Percentiles rank a stretch among this genome's conserved stretches.
Conservation (phyloP, 2,329 filamentous ascomycete species). For the Penicillium sp. region DNA sequence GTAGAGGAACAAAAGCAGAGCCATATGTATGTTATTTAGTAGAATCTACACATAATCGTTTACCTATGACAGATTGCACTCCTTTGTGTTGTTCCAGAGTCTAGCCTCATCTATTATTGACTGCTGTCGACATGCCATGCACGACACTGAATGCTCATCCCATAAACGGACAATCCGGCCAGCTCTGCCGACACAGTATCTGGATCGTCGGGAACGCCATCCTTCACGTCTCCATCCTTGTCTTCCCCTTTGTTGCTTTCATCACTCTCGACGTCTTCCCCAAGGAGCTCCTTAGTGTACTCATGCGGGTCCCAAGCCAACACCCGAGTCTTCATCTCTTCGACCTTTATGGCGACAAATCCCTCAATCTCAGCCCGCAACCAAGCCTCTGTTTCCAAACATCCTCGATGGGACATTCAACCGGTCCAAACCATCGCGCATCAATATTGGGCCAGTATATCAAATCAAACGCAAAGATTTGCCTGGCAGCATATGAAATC, state of each 20-base stretch:
- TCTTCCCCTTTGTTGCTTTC: background rate
- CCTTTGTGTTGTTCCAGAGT: too few species aligned
- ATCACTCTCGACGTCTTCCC: background rate
- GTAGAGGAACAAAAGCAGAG: too few species aligned
- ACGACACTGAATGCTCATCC: too few species aligned
- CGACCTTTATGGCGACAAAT: conserved; percentile 14
- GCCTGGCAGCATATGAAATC: conserved; percentile 13
- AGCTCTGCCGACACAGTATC: too few species aligned
- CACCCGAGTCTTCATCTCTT: conserved; percentile 19
- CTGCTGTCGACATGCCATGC: too few species aligned
- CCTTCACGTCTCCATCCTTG: background rate
- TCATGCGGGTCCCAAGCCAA: conserved; percentile 23
- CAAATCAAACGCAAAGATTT: conserved; percentile 22
- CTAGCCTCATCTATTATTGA: too few species aligned
- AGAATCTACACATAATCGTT: too few species aligned
- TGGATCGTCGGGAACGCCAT: too few species aligned
- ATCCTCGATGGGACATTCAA: background rate
- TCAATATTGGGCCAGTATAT: conserved; percentile 22
- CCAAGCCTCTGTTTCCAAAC: conserved; percentile 20
- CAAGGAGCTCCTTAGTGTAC: conserved; percentile 12
- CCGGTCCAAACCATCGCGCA: conserved; percentile 15
- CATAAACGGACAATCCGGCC: too few species aligned
- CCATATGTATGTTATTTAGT: too few species aligned
- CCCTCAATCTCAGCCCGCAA: conserved; percentile 14
- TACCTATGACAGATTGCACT: too few species aligned